phyloP scores from a whole-genome alignment of 768 basidiomycete genomes.

The Leccinum subtestaceum region DNA sequence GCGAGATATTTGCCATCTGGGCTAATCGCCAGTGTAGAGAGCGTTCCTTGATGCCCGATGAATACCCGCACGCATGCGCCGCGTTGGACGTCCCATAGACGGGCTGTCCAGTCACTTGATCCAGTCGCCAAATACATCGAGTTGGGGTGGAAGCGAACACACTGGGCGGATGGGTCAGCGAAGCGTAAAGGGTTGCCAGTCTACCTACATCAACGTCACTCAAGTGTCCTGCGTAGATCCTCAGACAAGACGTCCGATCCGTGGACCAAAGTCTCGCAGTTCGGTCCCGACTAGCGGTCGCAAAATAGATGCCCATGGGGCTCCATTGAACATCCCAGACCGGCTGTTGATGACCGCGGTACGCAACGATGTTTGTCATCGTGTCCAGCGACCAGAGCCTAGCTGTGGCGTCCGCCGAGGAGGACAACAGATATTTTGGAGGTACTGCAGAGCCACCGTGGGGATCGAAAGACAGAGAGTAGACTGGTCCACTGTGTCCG shows the following conservation, averaged over 20 bases:
- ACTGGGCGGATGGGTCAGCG: constrained; percentile 46
- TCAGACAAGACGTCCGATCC: constrained; percentile 78
- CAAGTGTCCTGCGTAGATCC: constrained; percentile 94
- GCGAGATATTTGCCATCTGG: constrained; percentile 95
- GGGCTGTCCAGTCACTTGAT: constrained; percentile 93
- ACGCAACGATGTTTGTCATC: constrained; percentile 88
- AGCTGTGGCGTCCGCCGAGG: constrained; percentile 88
- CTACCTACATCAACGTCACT: constrained; percentile 92
- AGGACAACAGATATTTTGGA: constrained; percentile 85
- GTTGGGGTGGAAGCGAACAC: constrained; percentile 95
- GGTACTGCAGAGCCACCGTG: constrained; percentile 80
- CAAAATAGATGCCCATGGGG: constrained; percentile 97
- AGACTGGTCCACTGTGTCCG: constrained; percentile 96
- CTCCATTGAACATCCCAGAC: constrained; percentile 99
- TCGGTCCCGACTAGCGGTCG: constrained; percentile 89
- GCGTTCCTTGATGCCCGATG: constrained; percentile 87
- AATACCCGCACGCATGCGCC: constrained; percentile 94
- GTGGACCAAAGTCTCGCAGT: constrained; percentile 97
- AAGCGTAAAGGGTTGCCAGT: not conserved
- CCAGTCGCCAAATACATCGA: constrained; percentile 96
- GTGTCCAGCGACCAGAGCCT: constrained; percentile 97
- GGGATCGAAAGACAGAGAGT: constrained; percentile 92
- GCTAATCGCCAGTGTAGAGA: constrained; percentile 83
- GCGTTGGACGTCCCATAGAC: constrained; percentile 97
- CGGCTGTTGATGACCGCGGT: constrained; percentile 93